phyloP scores from a whole-genome alignment of 2,329 filamentous ascomycete species.

The Exophiala calicioides region DNA sequence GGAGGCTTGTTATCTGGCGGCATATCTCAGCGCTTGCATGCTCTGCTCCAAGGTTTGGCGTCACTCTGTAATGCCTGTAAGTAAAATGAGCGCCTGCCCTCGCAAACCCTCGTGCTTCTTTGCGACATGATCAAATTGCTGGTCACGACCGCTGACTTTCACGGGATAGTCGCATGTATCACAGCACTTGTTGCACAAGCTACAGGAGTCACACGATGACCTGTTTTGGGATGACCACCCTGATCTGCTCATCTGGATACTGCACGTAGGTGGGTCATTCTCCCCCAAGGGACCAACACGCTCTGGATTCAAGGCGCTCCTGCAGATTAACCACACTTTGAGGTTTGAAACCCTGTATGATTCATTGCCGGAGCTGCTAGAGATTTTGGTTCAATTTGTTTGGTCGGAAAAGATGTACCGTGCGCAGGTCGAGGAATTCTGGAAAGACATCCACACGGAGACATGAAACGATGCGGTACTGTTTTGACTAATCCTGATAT shows the following conservation, averaged over 20 bases:
- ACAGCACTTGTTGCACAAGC: conserved; percentile 36
- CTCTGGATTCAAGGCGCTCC: conserved; percentile 34
- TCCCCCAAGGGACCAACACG: conserved; percentile 35
- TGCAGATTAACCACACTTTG: conserved; percentile 19
- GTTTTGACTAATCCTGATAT: too few relatives aligned
- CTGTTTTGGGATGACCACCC: conserved; percentile 37
- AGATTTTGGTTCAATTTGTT: conserved; percentile 39
- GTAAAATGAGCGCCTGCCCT: too few relatives aligned
- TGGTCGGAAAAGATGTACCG: conserved; percentile 45
- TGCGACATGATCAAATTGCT: too few relatives aligned
- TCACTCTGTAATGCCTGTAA: conserved; percentile 42
- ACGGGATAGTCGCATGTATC: conserved; percentile 22
- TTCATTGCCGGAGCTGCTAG: conserved; percentile 38
- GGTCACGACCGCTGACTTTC: too few relatives aligned
- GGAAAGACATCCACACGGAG: too few relatives aligned
- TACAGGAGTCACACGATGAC: conserved; percentile 36
- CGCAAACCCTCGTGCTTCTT: too few relatives aligned
- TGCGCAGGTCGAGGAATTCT: conserved; percentile 36
- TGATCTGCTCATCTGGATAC: conserved; percentile 41
- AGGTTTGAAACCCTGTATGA: conserved; percentile 27
- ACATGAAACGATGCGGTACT: too few relatives aligned
- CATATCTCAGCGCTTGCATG: conserved; percentile 45
- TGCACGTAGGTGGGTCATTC: conserved; percentile 44
- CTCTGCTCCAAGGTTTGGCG: conserved; percentile 47
- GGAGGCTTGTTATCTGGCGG: conserved; percentile 43